Percentiles rank a stretch among this genome's conserved stretches.
Evolutionary conservation across 2,329 filamentous ascomycete genomes (phyloP).

Genomic region (Calonectria hawksworthii): DNA sequence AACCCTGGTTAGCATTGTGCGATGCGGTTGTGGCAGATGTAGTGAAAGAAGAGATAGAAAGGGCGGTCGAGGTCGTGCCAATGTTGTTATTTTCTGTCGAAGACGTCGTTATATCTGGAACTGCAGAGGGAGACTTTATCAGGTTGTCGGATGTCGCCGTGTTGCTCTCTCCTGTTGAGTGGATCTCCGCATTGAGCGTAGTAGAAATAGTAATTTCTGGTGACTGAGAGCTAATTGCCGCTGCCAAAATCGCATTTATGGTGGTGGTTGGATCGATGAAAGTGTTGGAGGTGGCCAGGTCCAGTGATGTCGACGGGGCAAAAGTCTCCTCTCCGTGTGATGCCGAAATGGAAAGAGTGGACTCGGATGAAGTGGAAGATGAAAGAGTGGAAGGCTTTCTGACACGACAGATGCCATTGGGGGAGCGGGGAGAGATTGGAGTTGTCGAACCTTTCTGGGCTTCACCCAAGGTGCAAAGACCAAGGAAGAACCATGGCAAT

Average conservation of each 20-base stretch:
- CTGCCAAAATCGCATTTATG: neutral
- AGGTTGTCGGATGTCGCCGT: neutral
- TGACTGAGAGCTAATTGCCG: neutral
- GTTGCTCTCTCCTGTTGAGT: neutral
- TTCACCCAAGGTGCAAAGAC: slow-evolving; percentile 16
- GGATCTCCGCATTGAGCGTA: neutral
- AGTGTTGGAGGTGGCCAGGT: slow-evolving; percentile 19
- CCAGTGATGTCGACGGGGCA: neutral
- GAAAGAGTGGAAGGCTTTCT: slow-evolving; percentile 1
- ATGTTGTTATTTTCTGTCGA: neutral
- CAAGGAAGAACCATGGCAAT: slow-evolving; percentile 17
- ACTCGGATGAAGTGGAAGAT: neutral
- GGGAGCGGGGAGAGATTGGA: slow-evolving; percentile 7
- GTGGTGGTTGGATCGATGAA: neutral
- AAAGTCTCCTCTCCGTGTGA: neutral
- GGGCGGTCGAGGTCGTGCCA: neutral
- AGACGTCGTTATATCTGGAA: neutral
- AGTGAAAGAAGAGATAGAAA: neutral
- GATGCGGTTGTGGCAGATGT: slow-evolving; percentile 24
- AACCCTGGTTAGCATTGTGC: slow-evolving; percentile 29
- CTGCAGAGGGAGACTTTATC: neutral
- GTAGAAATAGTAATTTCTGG: neutral
- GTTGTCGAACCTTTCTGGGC: slow-evolving; percentile 22
- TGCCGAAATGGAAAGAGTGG: neutral
- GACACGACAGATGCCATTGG: slow-evolving; percentile 7